Base-by-base conservation (phyloP, 176 grass and related monocot species). In the Oryza meridionalis region DNA sequence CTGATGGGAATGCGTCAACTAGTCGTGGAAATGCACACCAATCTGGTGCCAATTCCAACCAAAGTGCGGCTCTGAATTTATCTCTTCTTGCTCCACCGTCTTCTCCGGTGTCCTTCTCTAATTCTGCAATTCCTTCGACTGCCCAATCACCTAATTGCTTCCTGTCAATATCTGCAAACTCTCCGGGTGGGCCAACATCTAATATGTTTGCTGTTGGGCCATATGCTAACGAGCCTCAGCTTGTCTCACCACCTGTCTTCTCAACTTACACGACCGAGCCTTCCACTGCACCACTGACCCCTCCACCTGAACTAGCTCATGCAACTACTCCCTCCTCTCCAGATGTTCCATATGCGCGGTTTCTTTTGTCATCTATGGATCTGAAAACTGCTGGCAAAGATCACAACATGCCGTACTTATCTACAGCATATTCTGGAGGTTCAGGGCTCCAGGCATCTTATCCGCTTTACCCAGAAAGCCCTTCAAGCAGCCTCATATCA, bases 221-320 rank as follows among this genome's bases (percentile, higher is more conserved):
- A 73, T 96, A 96, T 63, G 91, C 94, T 67, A 90, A 96, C 85
- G 94, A 96, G 81, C 91, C 94, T 67, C 94, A 96, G 50, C 91
- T 91, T 43, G 94, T 96, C 71, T 96, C 94, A 13, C 94, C 94
- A 65, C 94, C 94, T 27, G 88, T 90, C 13, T 93, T 93, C 81
- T 96, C 94, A 82, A 96, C 91, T 89, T 96, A 91, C 80, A 96
- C 94, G 67, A 96, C 94, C 27, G 91, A 96, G 72, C 94, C 94
- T 21, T 96, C 94, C 50, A 96, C 94, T 69, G 94, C 94, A 70
- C 94, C 94, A 63, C 69, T 93, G 61, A 96, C 94, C 88, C 94
- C 94, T 82, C 94, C 94, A 37, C 94, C 94, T 78, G 94, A 96
- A 81, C 72, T 96, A 74, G 94, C 91, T 27, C 93, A 96, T 79